Evolutionary conservation across 2,329 filamentous ascomycete genomes (phyloP).

Genomic region (Mycocentrospora acerina): DNA sequence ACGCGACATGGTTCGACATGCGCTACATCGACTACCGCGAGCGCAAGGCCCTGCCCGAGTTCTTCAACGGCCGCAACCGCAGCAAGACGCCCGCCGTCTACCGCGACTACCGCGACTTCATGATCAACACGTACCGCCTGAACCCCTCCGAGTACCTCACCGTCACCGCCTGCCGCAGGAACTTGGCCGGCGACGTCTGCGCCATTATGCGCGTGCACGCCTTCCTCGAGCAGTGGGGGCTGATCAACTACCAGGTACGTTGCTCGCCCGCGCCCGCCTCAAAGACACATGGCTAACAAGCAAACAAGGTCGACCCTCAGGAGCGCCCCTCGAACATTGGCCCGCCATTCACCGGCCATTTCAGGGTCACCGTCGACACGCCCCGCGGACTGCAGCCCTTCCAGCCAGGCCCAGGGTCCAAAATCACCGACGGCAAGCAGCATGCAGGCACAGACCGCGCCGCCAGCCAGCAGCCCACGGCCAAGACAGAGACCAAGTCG

Average conservation of each 20-base stretch:
- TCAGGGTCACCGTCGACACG: conserved; percentile 93
- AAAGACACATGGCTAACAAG: conserved; percentile 3
- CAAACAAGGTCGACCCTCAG: conserved; percentile 84
- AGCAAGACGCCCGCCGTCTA: conserved; percentile 98
- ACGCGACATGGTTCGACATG: conserved; percentile 99
- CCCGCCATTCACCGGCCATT: conserved; percentile 95
- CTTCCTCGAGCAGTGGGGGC: conserved; percentile 96
- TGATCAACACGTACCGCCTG: conserved; percentile 98
- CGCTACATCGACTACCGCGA: conserved; percentile 86
- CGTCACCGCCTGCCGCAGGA: conserved; percentile 91
- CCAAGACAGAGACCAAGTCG: conserved; percentile 84
- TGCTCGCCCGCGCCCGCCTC: not conserved
- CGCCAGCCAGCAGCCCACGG: conserved; percentile 63
- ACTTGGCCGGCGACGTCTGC: conserved; percentile 95
- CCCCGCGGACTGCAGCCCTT: conserved; percentile 92
- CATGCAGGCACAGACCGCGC: conserved; percentile 69
- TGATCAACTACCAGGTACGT: conserved; percentile 96
- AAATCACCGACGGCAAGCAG: conserved; percentile 60
- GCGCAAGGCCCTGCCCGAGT: conserved; percentile 92
- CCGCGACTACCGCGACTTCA: conserved; percentile 98
- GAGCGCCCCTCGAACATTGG: conserved; percentile 93
- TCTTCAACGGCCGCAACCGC: conserved; percentile 97
- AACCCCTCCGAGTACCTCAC: conserved; percentile 97
- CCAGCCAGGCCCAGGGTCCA: conserved; percentile 81
- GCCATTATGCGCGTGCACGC: conserved; percentile 98